phyloP scores from a whole-genome alignment of 2,329 filamentous ascomycete species.

The Trichoderma sp. region DNA sequence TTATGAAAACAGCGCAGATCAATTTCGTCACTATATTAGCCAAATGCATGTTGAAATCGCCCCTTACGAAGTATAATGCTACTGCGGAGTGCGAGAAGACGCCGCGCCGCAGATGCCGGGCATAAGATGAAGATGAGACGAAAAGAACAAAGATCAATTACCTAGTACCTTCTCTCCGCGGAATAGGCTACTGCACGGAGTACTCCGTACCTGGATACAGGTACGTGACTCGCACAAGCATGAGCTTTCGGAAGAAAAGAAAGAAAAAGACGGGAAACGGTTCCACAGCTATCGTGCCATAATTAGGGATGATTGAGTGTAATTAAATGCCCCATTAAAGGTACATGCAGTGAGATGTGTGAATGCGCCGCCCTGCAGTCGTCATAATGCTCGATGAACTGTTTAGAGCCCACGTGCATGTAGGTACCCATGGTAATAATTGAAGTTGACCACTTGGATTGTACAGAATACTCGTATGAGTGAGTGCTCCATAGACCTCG shows the following conservation, averaged over 20 bases:
- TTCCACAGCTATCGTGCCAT: not conserved
- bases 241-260: not conserved
- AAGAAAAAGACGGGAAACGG: not conserved
- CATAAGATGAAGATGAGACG: not conserved
- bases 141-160: not conserved
- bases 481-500: not conserved
- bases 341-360: constrained; percentile 5
- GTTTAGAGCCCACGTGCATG: not conserved
- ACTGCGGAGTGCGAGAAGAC: not conserved
- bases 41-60: not conserved
- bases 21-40: not conserved
- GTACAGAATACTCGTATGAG: not conserved
- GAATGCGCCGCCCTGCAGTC: constrained; percentile 8
- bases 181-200: not conserved
- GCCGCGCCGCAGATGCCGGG: not conserved
- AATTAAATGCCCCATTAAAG: constrained; percentile 6
- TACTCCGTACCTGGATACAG: not conserved
- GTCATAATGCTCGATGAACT: not conserved
- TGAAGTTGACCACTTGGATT: not conserved
- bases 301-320: not conserved
- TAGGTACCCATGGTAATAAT: not conserved
- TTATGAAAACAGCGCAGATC: not conserved
- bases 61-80: not conserved
- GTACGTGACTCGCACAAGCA: not conserved
- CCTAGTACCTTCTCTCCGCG: not conserved